These are phyloP conservation scores for Zygoascus bituminiphila DNA, from an alignment of 805 yeast genomes.

Conservation along the genomic window DNA sequence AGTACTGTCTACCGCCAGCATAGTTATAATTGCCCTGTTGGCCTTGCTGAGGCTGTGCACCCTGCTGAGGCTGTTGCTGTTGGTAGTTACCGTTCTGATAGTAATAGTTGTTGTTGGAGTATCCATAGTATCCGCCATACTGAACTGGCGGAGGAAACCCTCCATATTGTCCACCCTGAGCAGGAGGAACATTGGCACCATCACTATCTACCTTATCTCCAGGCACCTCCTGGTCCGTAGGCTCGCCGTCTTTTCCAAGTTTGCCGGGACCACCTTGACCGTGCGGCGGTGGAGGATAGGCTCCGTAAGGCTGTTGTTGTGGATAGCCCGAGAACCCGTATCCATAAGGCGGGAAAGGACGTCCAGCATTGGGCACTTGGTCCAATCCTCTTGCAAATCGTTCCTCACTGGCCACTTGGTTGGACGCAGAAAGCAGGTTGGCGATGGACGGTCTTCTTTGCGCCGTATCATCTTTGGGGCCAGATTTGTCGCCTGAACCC, in stretches of 20 bases:
- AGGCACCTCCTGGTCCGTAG: neutral
- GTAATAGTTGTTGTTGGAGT: neutral
- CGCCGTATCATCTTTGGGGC: slow-evolving; percentile 4
- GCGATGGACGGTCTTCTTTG: slow-evolving; percentile 16
- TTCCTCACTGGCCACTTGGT: neutral
- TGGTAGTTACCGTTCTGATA: neutral
- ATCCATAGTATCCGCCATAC: neutral
- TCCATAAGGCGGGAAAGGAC: slow-evolving; percentile 1
- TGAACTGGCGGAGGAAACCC: neutral
- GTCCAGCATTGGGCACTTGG: neutral
- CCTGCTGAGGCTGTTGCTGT: neutral
- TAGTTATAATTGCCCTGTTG: neutral
- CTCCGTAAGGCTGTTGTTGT: neutral
- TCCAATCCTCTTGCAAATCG: slow-evolving; percentile 1
- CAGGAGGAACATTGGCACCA: neutral
- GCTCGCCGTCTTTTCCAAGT: neutral
- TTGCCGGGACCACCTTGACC: neutral
- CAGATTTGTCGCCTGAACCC: neutral
- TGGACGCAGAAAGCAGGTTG: slow-evolving; percentile 5
- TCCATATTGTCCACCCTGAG: neutral
- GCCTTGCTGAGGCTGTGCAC: neutral
- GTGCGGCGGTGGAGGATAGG: neutral
- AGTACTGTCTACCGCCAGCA: neutral
- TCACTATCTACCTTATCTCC: neutral
- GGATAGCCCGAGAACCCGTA: slow-evolving; percentile 2